Base-by-base conservation (phyloP, 306 rosid genomes). In the Begonia peltatifolia region DNA sequence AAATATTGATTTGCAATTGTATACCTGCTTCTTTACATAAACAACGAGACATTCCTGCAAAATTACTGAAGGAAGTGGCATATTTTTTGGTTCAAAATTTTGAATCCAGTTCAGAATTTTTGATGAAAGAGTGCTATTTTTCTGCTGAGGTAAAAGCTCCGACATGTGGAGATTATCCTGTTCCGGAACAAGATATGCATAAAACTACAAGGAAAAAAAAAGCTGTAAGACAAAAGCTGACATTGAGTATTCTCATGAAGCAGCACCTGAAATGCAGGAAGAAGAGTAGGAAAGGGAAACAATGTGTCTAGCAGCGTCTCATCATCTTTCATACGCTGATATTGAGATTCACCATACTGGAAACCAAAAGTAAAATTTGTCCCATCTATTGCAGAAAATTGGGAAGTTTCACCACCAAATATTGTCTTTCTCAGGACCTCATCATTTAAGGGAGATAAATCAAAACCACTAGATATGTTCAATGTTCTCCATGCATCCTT, bases 81-180 rank as follows among this genome's bases (percentile, higher is more conserved):
- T 83, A 42, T 69, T 78, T 67, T 73, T 77, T 35, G 74, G 80
- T 72, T 80, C 85, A 64, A 73, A 59, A 74, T 76, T 76, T 68
- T 74, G 94, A 65, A 90, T 66, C 95, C 97, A 90, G 42, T 65
- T 62, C 58, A 90, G 94, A 72, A 85, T 80, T 68, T 79, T 83
- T 59, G 94, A 90, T 54, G 93, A 68, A 72, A 90, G 94, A 52
- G 87, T 85, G 82, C 95, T 74, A 67, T 85, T 90, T 77, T 82
- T 82, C 81, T 90, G 97, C 78, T 76, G 80, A 69, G 97, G 97
- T 55, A 90, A 71, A 68, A 82, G 87, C 74, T 85, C 87, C 36
- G 95, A 85, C 71, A 80, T 74, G 14, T 65, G 66, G 70, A 74
- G 70, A 70, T 74, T 81, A 68, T 76, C 95, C 97, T 90, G 92